phyloP scores from a whole-genome alignment of 805 yeast genomes.

The Tetrapisispora phaffii region DNA sequence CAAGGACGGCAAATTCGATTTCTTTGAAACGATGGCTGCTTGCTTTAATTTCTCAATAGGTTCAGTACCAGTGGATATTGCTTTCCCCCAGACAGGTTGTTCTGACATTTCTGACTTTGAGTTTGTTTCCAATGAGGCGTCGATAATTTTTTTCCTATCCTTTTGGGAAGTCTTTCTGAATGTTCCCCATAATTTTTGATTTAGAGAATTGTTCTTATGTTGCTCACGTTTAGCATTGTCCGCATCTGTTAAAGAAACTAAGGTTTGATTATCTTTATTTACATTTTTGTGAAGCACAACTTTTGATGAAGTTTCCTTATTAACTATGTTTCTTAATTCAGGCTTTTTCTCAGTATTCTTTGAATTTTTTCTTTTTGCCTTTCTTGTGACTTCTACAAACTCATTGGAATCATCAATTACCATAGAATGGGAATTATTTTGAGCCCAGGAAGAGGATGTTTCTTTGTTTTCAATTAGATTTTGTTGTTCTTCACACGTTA shows the following conservation, averaged over 20 bases:
- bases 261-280: constrained; percentile 1
- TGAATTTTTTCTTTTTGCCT: constrained; percentile 10
- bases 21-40: neutral
- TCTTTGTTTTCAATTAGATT: neutral
- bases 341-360: neutral
- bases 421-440: constrained; percentile 2
- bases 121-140: neutral
- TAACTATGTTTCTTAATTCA: neutral
- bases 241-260: constrained; percentile 11
- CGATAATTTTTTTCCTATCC: constrained; percentile 15
- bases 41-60: neutral
- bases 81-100: constrained; percentile 19
- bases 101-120: neutral
- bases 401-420: constrained; percentile 12
- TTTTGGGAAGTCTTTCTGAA: constrained; percentile 25
- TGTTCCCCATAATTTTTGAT: constrained; percentile 9
- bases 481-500: constrained; percentile 2
- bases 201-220: constrained; percentile 3
- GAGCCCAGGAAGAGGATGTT: constrained; percentile 1
- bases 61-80: neutral
- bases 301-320: constrained; percentile 4
- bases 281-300: constrained; percentile 12
- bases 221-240: neutral
- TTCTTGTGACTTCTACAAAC: constrained; percentile 15
- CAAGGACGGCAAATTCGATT: constrained; percentile 16